Conservation (phyloP, 1,139 yeast genomes). For the Torulaspora pretoriensis region DNA sequence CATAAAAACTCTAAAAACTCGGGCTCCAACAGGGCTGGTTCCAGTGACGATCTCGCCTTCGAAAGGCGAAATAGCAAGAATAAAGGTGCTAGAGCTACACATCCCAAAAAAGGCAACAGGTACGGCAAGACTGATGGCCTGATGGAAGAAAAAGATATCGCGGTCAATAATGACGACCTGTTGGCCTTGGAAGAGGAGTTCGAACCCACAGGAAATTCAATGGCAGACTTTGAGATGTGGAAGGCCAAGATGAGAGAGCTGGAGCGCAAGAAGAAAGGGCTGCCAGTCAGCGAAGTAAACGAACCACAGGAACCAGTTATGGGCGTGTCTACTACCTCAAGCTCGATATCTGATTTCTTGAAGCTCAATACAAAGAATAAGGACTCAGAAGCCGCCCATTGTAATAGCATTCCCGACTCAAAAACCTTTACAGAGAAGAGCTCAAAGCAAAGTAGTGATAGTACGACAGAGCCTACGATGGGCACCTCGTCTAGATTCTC, state of each 20-base stretch:
- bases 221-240: conserved; percentile 69
- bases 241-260: conserved; percentile 54
- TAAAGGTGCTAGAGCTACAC: conserved; percentile 12
- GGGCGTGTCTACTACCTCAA: conserved; percentile 20
- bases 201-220: conserved; percentile 47
- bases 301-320: conserved; percentile 12
- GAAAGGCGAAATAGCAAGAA: conserved; percentile 23
- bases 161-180: conserved; percentile 24
- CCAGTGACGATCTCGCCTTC: conserved; percentile 11
- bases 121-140: conserved; percentile 17
- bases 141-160: conserved; percentile 21
- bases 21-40: conserved; percentile 5
- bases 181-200: conserved; percentile 35
- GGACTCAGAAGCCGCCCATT: conserved; percentile 3
- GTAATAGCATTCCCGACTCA: conserved; percentile 5
- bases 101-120: conserved; percentile 14
- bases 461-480: conserved; percentile 18
- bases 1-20: conserved; percentile 10
- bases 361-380: conserved; percentile 22
- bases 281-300: conserved; percentile 8
- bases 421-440: neutral
- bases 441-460: conserved; percentile 7
- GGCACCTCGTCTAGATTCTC: conserved; percentile 35
- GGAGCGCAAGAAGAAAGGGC: conserved; percentile 50
- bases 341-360: conserved; percentile 33